These are phyloP conservation scores for Boletellus sp. DNA, from an alignment of 768 basidiomycete genomes.

Conservation along the genomic window DNA sequence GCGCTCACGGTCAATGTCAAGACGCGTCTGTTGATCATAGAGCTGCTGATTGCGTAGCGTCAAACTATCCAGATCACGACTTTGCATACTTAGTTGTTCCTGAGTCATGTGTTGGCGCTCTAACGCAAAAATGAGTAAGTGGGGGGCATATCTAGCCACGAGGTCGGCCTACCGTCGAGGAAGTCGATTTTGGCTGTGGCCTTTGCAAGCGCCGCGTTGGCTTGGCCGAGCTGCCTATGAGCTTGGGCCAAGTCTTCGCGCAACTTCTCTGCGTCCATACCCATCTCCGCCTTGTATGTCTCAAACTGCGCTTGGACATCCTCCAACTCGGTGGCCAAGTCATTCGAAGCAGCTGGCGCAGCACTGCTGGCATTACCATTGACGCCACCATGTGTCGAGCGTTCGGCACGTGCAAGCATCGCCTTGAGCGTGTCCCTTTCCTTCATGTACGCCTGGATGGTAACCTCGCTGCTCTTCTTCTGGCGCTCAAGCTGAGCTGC, in stretches of 20 bases:
- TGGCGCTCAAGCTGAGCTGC: conserved; percentile 75
- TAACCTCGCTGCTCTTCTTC: conserved; percentile 63
- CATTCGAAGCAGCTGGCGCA: conserved; percentile 24
- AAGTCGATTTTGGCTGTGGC: conserved; percentile 80
- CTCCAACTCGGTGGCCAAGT: conserved; percentile 57
- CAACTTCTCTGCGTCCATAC: conserved; percentile 65
- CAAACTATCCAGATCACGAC: conserved; percentile 62
- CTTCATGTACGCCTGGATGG: conserved; percentile 77
- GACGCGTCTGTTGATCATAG: conserved; percentile 66
- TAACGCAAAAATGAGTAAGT: conserved; percentile 23
- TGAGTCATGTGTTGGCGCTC: conserved; percentile 70
- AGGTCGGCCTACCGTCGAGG: conserved; percentile 55
- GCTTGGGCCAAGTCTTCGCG: conserved; percentile 65
- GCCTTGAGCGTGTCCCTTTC: conserved; percentile 83
- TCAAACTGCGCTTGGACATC: conserved; percentile 81
- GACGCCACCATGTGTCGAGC: conserved; percentile 13
- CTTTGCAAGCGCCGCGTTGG: conserved; percentile 70
- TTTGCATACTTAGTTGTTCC: conserved; percentile 62
- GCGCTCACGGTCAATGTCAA: conserved; percentile 72
- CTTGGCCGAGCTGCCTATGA: conserved; percentile 64
- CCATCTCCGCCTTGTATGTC: conserved; percentile 75
- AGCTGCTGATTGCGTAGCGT: conserved; percentile 68
- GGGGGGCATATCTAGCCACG: no score
- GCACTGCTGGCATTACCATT: conserved; percentile 35
- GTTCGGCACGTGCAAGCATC: conserved; percentile 59